These are phyloP conservation scores for Salix suchowensis DNA, from an alignment of 345 rosid species.

Conservation along the genomic window DNA sequence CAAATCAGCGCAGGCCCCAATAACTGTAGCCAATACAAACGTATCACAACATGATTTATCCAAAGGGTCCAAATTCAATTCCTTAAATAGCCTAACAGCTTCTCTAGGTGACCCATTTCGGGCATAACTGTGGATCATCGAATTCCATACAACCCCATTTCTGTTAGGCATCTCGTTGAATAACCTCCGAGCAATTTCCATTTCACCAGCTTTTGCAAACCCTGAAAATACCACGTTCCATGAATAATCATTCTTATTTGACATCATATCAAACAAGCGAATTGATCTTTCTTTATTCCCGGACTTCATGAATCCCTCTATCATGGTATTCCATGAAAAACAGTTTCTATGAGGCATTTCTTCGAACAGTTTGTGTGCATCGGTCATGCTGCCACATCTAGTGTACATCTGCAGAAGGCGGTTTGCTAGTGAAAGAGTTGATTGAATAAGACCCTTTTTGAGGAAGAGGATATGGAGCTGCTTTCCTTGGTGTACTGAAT, in stretches of 20 bases:
- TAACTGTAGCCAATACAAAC: constrained; percentile 52
- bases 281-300: constrained; percentile 39
- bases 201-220: constrained; percentile 52
- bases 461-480: constrained; percentile 52
- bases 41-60: constrained; percentile 38
- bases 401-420: constrained; percentile 47
- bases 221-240: constrained; percentile 73
- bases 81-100: constrained; percentile 57
- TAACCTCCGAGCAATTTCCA: constrained; percentile 43
- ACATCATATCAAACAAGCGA: constrained; percentile 49
- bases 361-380: constrained; percentile 53
- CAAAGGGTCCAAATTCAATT: constrained; percentile 29
- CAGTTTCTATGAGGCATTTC: constrained; percentile 61
- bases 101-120: constrained; percentile 39
- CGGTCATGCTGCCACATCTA: constrained; percentile 31
- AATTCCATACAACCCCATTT: constrained; percentile 51
- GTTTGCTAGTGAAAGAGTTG: constrained; percentile 49
- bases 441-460: constrained; percentile 49
- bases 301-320: constrained; percentile 59
- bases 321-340: constrained; percentile 71
- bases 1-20: constrained; percentile 56
- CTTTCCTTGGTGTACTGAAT: constrained; percentile 35
- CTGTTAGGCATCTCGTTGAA: constrained; percentile 64
- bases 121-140: constrained; percentile 56
- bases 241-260: constrained; percentile 48